Percentiles rank a stretch among this genome's conserved stretches.
These are phyloP conservation scores for Hylodesmum podocarpum DNA, from an alignment of 306 rosid species.

Conservation along the genomic window DNA sequence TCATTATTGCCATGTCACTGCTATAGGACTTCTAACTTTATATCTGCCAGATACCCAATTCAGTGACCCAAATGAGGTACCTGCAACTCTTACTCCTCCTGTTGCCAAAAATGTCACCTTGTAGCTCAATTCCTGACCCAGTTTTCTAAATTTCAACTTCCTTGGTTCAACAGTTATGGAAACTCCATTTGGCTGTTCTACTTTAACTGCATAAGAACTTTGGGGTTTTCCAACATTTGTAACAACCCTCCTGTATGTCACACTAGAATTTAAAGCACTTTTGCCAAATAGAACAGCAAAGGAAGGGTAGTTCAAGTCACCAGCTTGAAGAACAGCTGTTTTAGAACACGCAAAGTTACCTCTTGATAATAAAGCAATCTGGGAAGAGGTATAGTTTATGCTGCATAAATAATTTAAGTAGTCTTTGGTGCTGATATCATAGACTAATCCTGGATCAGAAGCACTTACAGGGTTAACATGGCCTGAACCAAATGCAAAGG, in stretches of 20 bases:
- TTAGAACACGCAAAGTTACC: slow-evolving; percentile 44
- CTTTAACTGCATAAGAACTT: slow-evolving; percentile 51
- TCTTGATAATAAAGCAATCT: slow-evolving; percentile 50
- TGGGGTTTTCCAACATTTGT: slow-evolving; percentile 56
- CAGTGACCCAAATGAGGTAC: slow-evolving; percentile 51
- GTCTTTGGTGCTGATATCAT: slow-evolving; percentile 50
- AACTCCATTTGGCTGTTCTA: slow-evolving; percentile 54
- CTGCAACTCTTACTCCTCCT: slow-evolving; percentile 18
- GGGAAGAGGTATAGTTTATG: slow-evolving; percentile 52
- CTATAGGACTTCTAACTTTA: slow-evolving; percentile 65
- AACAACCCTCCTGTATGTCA: slow-evolving; percentile 52
- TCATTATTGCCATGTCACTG: slow-evolving; percentile 54
- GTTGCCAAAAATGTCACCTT: slow-evolving; percentile 44
- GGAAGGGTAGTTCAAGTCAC: slow-evolving; percentile 79
- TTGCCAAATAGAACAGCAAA: slow-evolving; percentile 45
- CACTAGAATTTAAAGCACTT: slow-evolving; percentile 23
- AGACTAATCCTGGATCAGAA: slow-evolving; percentile 67
- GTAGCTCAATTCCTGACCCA: slow-evolving; percentile 57
- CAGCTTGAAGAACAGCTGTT: slow-evolving; percentile 24
- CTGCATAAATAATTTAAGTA: slow-evolving; percentile 60
- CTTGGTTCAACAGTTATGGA: slow-evolving; percentile 44
- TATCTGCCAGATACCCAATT: slow-evolving; percentile 48
- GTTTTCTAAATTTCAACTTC: slow-evolving; percentile 36
- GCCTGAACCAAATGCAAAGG: slow-evolving; percentile 70
- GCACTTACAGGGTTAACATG: slow-evolving; percentile 72